Conservation (phyloP, 306 rosid species). For the Geum urbanum region DNA sequence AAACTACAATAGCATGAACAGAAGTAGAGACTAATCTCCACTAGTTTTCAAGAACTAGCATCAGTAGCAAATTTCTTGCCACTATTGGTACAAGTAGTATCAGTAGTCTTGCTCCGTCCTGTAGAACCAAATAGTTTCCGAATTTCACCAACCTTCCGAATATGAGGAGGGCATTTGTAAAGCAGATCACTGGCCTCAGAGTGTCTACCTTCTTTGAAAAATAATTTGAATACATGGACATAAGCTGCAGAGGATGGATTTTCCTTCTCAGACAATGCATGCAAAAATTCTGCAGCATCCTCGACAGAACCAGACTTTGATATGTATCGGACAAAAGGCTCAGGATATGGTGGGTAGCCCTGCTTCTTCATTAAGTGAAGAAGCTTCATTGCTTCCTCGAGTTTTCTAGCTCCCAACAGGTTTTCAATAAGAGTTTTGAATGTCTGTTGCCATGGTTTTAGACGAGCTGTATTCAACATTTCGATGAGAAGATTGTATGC, state of each 20-base stretch:
- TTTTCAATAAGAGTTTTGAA: conserved; percentile 54
- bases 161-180: conserved; percentile 60
- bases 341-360: conserved; percentile 49
- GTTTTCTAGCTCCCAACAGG: conserved; percentile 46
- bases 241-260: conserved; percentile 54
- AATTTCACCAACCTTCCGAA: conserved; percentile 45
- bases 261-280: conserved; percentile 52
- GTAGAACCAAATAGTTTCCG: conserved; percentile 55
- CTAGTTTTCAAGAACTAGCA: background rate
- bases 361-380: conserved; percentile 66
- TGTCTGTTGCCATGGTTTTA: conserved; percentile 76
- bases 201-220: conserved; percentile 63
- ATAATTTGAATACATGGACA: conserved; percentile 56
- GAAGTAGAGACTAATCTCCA: background rate
- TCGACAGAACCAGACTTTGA: conserved; percentile 75
- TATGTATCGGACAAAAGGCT: conserved; percentile 56
- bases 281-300: conserved; percentile 66
- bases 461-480: conserved; percentile 38
- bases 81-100: conserved; percentile 18
- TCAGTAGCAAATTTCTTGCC: background rate
- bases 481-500: conserved; percentile 57
- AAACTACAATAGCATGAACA: too few relatives aligned
- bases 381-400: conserved; percentile 73
- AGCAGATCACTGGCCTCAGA: conserved; percentile 73
- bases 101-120: conserved; percentile 25